Conservation (phyloP, 768 basidiomycete species). For the Auriscalpium orientale region DNA sequence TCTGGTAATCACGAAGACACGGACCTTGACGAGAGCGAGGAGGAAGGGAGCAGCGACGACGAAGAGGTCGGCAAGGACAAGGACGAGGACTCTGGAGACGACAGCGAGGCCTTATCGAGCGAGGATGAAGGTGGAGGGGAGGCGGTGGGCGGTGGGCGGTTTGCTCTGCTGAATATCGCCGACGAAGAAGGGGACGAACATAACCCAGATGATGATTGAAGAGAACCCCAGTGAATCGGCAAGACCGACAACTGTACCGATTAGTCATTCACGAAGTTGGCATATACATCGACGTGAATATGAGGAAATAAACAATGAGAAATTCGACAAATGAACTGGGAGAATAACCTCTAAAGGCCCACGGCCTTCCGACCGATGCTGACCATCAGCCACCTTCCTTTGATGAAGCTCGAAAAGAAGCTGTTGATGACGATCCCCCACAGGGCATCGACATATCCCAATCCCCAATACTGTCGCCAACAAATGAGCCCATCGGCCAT, state of each 20-base stretch:
- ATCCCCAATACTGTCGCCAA: not conserved
- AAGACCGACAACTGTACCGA: slow-evolving; percentile 21
- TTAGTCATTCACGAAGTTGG: too few species aligned
- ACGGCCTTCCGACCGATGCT: not conserved
- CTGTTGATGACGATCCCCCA: slow-evolving; percentile 11
- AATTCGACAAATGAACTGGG: too few species aligned
- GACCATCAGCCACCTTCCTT: slow-evolving; percentile 8
- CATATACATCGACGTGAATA: too few species aligned
- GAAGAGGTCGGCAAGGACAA: slow-evolving; percentile 29
- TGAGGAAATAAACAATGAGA: too few species aligned
- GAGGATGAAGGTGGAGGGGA: slow-evolving; percentile 11
- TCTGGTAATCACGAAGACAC: slow-evolving; percentile 12
- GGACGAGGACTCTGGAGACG: slow-evolving; percentile 24
- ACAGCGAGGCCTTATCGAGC: slow-evolving; percentile 3
- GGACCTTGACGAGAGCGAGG: slow-evolving; percentile 15
- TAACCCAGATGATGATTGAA: not conserved
- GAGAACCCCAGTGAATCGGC: slow-evolving; percentile 1
- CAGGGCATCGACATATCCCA: slow-evolving; percentile 4
- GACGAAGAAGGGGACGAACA: not conserved
- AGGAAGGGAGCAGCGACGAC: slow-evolving; percentile 22
- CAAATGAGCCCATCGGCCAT: too few species aligned
- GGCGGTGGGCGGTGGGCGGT: not conserved
- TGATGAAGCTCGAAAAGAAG: slow-evolving; percentile 10
- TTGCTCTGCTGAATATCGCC: not conserved
- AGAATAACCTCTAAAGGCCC: too few species aligned